These are phyloP conservation scores for Magnusiomyces sp. DNA, from an alignment of 1,139 yeast species.

Conservation along the genomic window DNA sequence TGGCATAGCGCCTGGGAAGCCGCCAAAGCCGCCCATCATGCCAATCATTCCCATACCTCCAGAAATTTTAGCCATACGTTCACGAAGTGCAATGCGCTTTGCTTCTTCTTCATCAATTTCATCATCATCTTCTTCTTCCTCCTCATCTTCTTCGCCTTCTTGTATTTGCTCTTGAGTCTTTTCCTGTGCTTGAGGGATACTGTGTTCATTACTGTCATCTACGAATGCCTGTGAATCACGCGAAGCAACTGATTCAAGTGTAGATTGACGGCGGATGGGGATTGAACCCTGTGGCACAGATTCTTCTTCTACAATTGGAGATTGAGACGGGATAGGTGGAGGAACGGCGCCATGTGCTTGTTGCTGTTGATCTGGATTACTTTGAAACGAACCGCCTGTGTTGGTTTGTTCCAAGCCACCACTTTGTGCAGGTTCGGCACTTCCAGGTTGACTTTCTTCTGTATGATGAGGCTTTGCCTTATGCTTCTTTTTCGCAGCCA, in stretches of 20 bases:
- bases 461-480: conserved; percentile 25
- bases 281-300: not conserved
- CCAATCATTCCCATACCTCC: conserved; percentile 77
- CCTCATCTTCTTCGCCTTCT: conserved; percentile 25
- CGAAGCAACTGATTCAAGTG: no score
- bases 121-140: conserved; percentile 40
- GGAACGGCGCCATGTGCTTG: no score
- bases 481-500: conserved; percentile 51
- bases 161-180: conserved; percentile 21
- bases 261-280: no score
- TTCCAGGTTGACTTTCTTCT: not conserved
- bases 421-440: not conserved
- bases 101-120: conserved; percentile 70
- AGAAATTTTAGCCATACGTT: conserved; percentile 91
- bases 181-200: not conserved
- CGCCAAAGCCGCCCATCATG: conserved; percentile 32
- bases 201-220: no score
- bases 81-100: conserved; percentile 70
- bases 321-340: no score
- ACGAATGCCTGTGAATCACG: no score
- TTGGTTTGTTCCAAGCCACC: conserved; percentile 1
- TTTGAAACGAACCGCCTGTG: conserved; percentile 5
- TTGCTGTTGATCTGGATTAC: no score
- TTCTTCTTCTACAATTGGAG: not conserved
- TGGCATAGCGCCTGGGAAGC: conserved; percentile 14